Conservation (phyloP, 2,329 filamentous ascomycete genomes). For the Pseudogymnoascus sp. region DNA sequence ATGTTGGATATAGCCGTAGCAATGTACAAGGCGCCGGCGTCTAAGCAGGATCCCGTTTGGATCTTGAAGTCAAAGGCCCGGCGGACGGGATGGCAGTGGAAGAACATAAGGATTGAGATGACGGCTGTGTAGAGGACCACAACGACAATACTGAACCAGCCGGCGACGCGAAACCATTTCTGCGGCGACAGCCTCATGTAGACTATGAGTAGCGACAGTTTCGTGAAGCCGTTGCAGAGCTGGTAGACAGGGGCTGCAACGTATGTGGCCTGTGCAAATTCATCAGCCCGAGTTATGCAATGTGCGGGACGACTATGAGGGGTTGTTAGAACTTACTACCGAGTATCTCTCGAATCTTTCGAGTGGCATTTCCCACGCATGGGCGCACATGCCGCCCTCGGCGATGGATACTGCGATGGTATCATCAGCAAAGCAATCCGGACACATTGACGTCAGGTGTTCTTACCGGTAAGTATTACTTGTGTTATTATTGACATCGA, state of each 20-base stretch:
- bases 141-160: conserved; percentile 26
- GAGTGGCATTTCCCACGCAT: conserved; percentile 16
- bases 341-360: conserved; percentile 12
- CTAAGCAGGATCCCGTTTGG: conserved; percentile 33
- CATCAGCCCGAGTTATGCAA: background rate
- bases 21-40: conserved; percentile 39
- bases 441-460: background rate
- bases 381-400: conserved; percentile 11
- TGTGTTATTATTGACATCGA: conserved; percentile 6
- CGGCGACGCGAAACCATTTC: conserved; percentile 26
- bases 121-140: conserved; percentile 26
- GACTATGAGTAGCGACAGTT: conserved; percentile 32
- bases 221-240: conserved; percentile 29
- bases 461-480: conserved; percentile 5
- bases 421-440: background rate
- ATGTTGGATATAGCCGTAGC: conserved; percentile 40
- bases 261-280: conserved; percentile 11
- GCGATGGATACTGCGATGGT: background rate
- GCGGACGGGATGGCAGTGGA: conserved; percentile 31
- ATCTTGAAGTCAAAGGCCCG: conserved; percentile 27
- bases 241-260: conserved; percentile 24
- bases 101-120: conserved; percentile 29
- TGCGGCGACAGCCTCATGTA: conserved; percentile 32
- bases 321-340: background rate
- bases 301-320: background rate